Evolutionary conservation across 495 filamentous ascomycete species (phyloP).

Genomic region (Rhypophila decipiens): DNA sequence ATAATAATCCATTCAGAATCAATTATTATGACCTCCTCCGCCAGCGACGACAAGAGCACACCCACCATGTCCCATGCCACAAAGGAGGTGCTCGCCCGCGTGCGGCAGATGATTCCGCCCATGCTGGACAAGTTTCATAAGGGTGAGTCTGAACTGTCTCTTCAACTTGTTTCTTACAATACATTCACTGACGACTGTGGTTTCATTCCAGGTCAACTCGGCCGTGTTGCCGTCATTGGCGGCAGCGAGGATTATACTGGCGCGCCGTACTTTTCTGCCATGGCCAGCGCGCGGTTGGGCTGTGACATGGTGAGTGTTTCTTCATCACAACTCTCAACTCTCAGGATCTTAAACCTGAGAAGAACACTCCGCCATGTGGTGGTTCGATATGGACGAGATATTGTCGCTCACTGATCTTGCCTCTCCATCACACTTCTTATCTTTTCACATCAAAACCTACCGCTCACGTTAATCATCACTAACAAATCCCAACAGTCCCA

Average conservation of each 20-base stretch:
- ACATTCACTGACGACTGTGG: too few relatives aligned
- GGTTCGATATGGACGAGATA: too few relatives aligned
- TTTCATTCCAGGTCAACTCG: constrained; percentile 75
- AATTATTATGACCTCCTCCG: too few relatives aligned
- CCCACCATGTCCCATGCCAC: constrained; percentile 40
- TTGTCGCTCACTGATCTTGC: too few relatives aligned
- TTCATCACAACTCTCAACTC: too few relatives aligned
- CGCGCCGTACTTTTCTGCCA: constrained; percentile 95
- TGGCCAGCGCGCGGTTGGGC: constrained; percentile 84
- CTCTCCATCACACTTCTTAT: not conserved
- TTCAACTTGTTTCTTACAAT: too few relatives aligned
- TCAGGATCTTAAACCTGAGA: too few relatives aligned
- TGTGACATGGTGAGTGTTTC: constrained; percentile 64
- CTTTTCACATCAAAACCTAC: too few relatives aligned
- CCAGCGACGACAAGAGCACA: constrained; percentile 3
- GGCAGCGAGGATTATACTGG: constrained; percentile 95
- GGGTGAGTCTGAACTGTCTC: constrained; percentile 46
- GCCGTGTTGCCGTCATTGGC: constrained; percentile 88
- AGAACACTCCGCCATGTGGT: too few relatives aligned
- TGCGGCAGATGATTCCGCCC: constrained; percentile 86
- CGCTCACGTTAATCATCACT: not conserved
- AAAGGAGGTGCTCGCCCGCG: constrained; percentile 67
- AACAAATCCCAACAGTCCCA: constrained; percentile 57
- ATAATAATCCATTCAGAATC: too few relatives aligned
- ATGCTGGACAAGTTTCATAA: constrained; percentile 97